Evolutionary conservation across 1,139 yeast species (phyloP), one percentile per base, ranked within the genome.

Genomic region (Diutina neorugosa): DNA sequence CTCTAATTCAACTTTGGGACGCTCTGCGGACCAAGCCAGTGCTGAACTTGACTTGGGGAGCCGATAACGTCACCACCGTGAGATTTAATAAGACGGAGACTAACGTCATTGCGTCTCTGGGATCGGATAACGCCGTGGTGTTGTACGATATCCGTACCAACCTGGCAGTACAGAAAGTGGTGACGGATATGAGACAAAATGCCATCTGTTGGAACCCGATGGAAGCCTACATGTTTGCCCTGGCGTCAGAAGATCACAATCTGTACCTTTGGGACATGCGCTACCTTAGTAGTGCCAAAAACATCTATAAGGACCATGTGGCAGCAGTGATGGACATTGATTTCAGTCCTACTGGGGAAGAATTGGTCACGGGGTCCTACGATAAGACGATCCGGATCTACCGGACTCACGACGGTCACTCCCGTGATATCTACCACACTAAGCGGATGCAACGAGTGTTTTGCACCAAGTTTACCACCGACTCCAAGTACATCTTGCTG

Each of bases 381-480:
- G 99, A 94, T 68, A 86, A 90, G 64, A 89, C 98, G 1, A 78
- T 94, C 47, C 78, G 99, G 59, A 82, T 94, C 40, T 94, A 72
- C 70, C 80, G 81, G 53, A 71, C 82, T 1, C 73, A 80, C 54
- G 88, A 86, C 58, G 98, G 98, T 27, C 98, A 91, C 66, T 87
- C 96, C 19, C 78, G 97, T 60, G 99, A 93, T 63, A 80, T 94
- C 51, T 93, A 94, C 67, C 98, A 93, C 64, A 94, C 98, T 23
- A 90, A 89, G 72, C 80, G 99, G 65, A 93, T 93, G 99, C 99
- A 93, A 71, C 84, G 93, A 57, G 86, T 93, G 9, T 89, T 91
- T 68, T 79, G 86, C 56, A 89, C 86, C 46, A 82, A 84, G 59
- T 94, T 76, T 67, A 81, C 96, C 8, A 88, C 89, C 78, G 99